Evolutionary conservation across 495 filamentous ascomycete genomes (phyloP).

Genomic region (Schizothecium vesticola): DNA sequence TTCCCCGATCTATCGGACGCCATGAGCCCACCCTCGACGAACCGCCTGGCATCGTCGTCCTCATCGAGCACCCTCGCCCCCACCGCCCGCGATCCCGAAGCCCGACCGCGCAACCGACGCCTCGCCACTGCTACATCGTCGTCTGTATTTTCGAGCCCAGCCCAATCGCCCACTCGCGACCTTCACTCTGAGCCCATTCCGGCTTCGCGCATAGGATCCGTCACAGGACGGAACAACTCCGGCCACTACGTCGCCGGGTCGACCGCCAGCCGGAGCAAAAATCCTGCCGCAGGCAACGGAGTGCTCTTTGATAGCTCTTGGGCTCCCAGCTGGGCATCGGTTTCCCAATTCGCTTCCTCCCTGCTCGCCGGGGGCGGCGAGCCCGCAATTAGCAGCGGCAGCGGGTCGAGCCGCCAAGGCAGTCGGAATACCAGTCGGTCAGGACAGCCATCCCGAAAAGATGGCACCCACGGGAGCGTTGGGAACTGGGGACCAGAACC

Average conservation of each 20-base stretch:
- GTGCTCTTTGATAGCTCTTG: constrained; percentile 37
- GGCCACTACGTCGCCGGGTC: constrained; percentile 23
- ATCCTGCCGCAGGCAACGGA: constrained; percentile 28
- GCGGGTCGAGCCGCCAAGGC: constrained; percentile 14
- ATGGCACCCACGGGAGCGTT: constrained; percentile 3
- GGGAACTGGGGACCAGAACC: constrained; percentile 40
- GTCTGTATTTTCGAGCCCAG: constrained; percentile 22
- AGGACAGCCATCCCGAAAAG: neutral
- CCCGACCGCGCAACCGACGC: constrained; percentile 32
- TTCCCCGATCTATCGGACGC: constrained; percentile 16
- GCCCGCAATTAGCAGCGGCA: constrained; percentile 23
- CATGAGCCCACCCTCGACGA: constrained; percentile 26
- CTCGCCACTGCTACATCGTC: constrained; percentile 13
- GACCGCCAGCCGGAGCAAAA: constrained; percentile 28
- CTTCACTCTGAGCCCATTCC: constrained; percentile 36
- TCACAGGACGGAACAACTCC: constrained; percentile 32
- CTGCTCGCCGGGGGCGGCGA: constrained; percentile 30
- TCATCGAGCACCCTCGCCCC: constrained; percentile 25
- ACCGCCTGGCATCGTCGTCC: constrained; percentile 5
- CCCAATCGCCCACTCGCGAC: constrained; percentile 27
- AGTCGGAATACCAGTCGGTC: constrained; percentile 11
- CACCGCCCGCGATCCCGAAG: constrained; percentile 20
- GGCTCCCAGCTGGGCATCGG: constrained; percentile 43
- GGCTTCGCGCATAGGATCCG: constrained; percentile 31
- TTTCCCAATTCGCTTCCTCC: constrained; percentile 41